Base-by-base conservation (phyloP, 495 filamentous ascomycete genomes). In the Lophiotrema nucula region DNA sequence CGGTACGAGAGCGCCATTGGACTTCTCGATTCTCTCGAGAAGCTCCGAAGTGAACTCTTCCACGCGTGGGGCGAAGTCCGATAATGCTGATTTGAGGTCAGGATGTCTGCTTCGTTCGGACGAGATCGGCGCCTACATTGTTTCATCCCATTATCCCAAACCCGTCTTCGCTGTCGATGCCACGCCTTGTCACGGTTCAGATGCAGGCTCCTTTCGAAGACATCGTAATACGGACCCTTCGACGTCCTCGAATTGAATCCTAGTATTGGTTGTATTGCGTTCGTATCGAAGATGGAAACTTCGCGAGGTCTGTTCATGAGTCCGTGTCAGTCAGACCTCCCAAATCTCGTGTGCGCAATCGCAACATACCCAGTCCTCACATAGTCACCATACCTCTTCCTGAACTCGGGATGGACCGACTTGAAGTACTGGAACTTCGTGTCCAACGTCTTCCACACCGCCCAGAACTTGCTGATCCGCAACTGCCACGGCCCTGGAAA, bases 141-240 rank as follows among this genome's bases (percentile, higher is more conserved):
- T 15, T 37, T 56, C 37, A 62, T 59, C 4, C 37, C 58, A 41
- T 44, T 33, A 22, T 46, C 39, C 52, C 58, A 62, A 22, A 56
- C 38, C 18, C 42, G 23, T n/a, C 52, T 57, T 1, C 58, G 54
- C 25, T 56, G 16, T 5, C 50, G n/a, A 44, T 62, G 58, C 35
- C 41, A 37, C 6, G 22, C 23, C 11, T 47, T 37, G n/a, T 56
- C 43, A 3, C 58, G 58, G 23, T 45, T 56, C 16, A 42, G 19
- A 23, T 57, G 54, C 2, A 62, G 11, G 15, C n/a, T 28, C 26
- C 21, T 25, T 19, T 43, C 38, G 31, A 31, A 23, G 1, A 43
- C 37, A 19, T 62, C 58, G 33, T 56, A 62, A 18, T 24, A 56
- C 4, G 51, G 52, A 2, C 52, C 52, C 38, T 62, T 62, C 5